Base-by-base conservation (phyloP, 2,329 filamentous ascomycete species). In the Claviceps purpurea region DNA sequence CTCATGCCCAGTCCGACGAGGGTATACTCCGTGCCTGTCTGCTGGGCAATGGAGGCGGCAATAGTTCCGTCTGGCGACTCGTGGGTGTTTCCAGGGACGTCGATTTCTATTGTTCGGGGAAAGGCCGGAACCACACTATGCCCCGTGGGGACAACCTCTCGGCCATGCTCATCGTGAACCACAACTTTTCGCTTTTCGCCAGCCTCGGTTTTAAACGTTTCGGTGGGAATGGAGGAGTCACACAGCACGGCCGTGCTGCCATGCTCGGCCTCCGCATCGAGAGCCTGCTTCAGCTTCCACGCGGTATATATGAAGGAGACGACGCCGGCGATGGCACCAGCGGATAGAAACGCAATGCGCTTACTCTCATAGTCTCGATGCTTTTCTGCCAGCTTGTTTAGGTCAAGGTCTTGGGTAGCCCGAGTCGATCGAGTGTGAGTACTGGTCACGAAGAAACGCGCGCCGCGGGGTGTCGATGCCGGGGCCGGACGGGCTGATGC, bases 1-100 rank as follows among this genome's bases (percentile, higher is more conserved):
- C 93, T 81, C 56, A 94, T 84, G 18, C 93, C 93, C 5, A 96
- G 71, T 0, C 93, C 93, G 6, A 97, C 78, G 0, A 97, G 76
- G 22, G 89, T 90, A 66, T 96, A 97, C 61, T 95, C 85, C 61
- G 67, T 79, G 56, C 68, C 75, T 54, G 70, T 63, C 48, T 70
- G 67, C 50, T 72, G 58, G 16, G 58, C 60, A 52, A 69, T 57
- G 45, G 68, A 68, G n/a, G 65, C 62, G 8, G 66, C 64, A 47
- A 68, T 65, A n/a, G 44, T 10, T 14, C 66, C 57, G 8, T 54
- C 52, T 14, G 51, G 22, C 38, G 51, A 39, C 41, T 5, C 46
- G 13, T 13, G 20, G 11, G 4, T 14, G 52, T 51, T n/a, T 51
- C 64, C 51, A 60, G 58, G 57, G 6, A 73, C 65, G 10, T 82